Evolutionary conservation across 2,329 filamentous ascomycete genomes (phyloP).

Genomic region (Alternaria ethzedia): DNA sequence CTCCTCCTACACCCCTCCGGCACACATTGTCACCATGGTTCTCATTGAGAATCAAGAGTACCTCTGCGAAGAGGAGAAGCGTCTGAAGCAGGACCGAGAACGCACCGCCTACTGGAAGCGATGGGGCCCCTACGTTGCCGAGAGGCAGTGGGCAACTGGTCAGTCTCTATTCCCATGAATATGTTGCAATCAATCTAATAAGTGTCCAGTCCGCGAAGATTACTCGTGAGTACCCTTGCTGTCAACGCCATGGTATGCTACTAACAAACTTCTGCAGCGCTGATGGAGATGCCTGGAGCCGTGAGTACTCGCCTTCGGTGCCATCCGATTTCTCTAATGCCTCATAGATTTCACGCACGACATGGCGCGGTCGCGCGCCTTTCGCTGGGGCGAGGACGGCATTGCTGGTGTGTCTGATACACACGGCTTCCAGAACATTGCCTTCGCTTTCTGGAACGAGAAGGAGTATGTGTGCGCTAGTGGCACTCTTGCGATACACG

Average conservation of each 20-base stretch:
- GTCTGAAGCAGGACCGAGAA: conserved; percentile 83
- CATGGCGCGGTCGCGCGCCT: conserved; percentile 84
- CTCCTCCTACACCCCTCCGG: conserved; percentile 7
- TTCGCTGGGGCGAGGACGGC: conserved; percentile 95
- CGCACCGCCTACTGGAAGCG: conserved; percentile 95
- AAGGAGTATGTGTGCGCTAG: conserved; percentile 71
- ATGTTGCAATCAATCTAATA: conserved; percentile 32
- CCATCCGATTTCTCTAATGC: conserved; percentile 31
- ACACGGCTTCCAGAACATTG: conserved; percentile 89
- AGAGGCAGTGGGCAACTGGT: conserved; percentile 96
- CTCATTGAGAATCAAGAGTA: conserved; percentile 87
- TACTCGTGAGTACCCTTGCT: conserved; percentile 67
- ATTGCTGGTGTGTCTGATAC: conserved; percentile 96
- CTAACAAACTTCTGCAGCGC: conserved; percentile 60
- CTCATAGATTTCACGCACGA: conserved; percentile 87
- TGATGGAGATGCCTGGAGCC: conserved; percentile 91
- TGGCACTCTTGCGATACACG: no score
- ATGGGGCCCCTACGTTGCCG: conserved; percentile 93
- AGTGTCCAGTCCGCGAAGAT: conserved; percentile 78
- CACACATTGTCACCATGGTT: conserved; percentile 68
- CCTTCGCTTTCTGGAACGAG: conserved; percentile 97
- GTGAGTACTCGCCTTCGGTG: conserved; percentile 61
- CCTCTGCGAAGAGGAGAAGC: conserved; percentile 87
- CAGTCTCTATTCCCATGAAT: conserved; percentile 38
- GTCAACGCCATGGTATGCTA: conserved; percentile 11